phyloP scores from a whole-genome alignment of 192 early-diverging fungal species.

The Umbelopsis ramanniana region DNA sequence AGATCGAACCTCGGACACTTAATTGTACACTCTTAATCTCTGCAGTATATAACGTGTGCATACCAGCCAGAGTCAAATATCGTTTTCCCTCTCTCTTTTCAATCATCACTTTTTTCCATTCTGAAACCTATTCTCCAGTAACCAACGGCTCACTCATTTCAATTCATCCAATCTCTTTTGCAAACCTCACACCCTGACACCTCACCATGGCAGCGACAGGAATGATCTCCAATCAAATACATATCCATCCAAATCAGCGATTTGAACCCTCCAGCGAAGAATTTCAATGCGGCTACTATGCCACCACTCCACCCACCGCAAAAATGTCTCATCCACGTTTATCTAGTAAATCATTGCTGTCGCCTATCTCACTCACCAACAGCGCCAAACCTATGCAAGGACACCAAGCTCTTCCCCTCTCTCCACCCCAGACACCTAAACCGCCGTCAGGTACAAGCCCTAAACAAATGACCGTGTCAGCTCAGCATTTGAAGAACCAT shows the following conservation, averaged over 20 bases:
- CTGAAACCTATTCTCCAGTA: not conserved
- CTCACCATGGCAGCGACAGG: slow-evolving; percentile 12
- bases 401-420: not conserved
- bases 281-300: not conserved
- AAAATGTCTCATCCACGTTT: not conserved
- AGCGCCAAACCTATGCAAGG: not conserved
- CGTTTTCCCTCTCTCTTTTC: not conserved
- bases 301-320: not conserved
- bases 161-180: not conserved
- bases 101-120: not conserved
- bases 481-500: slow-evolving; percentile 46
- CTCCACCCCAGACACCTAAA: slow-evolving; percentile 11
- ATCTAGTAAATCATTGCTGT: not conserved
- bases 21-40: slow-evolving; percentile 18
- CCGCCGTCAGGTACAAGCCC: not conserved
- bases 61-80: slow-evolving; percentile 13
- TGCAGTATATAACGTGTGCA: slow-evolving; percentile 12
- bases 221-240: slow-evolving; percentile 11
- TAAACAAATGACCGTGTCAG: slow-evolving; percentile 42
- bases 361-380: not conserved
- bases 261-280: slow-evolving; percentile 17
- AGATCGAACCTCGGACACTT: slow-evolving; percentile 21
- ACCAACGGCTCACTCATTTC: not conserved
- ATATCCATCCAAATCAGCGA: slow-evolving; percentile 12
- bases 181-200: not conserved